Evolutionary conservation across 805 yeast genomes (phyloP), one percentile per base, ranked within the genome.

Genomic region (Candida schatavii): DNA sequence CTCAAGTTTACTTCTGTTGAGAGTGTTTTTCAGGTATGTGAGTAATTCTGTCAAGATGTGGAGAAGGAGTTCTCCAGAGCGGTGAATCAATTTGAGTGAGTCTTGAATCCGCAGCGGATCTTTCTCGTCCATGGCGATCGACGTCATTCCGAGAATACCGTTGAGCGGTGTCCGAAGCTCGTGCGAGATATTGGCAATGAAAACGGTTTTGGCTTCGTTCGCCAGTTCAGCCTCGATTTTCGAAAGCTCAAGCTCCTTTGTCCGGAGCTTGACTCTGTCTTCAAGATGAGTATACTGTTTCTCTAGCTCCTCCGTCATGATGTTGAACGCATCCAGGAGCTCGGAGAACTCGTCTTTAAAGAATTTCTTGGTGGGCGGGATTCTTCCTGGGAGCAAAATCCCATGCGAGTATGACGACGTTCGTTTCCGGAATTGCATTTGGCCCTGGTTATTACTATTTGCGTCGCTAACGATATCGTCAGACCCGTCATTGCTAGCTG

Each of bases 111-210:
- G 80, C 11, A 70, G 62, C 3, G 73, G 72, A 50, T 87, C 91
- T 22, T 71, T 72, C 58, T 93, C 98, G 17, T 86, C 93, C 86
- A 89, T 81, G 4, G 96, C 90, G 43, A 91, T 85, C 2, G 95
- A 85, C 0, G 97, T 87, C 90, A 91, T 87, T 48, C 98, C 98
- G 41, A 93, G 68, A 32, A 93, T 93, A 58, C 99, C 99, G 61
- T 93, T 93, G 47, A 93, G 70, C 1, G 99, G 99, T 0, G 98
- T 93, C 52, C 98, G 78, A 56, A 93, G 72, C 66, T 93, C 99
- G 61, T 88, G 97, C 0, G 96, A 87, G 14, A 88, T 89, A 51
- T 90, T 87, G 2, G 97, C 96, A 54, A 88, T 83, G 58, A 88
- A 88, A 5, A 88, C 89, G 0, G 98, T 90, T 57, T 93, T 93